phyloP scores from a whole-genome alignment of 73 alveolate species.

The Tetrahymena malaccensis region DNA sequence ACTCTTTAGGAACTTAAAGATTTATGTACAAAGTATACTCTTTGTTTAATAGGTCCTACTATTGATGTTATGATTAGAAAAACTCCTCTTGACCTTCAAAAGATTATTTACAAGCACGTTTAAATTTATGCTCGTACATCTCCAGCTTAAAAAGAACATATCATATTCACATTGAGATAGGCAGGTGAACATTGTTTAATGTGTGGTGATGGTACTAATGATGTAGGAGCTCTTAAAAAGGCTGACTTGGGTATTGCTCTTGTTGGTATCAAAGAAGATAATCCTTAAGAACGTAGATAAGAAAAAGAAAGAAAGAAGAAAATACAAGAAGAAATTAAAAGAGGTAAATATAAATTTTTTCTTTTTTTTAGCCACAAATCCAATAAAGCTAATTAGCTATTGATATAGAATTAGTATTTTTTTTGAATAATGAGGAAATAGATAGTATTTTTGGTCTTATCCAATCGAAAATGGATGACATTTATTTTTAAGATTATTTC shows the following conservation, averaged over 20 bases:
- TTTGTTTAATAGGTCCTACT: constrained; percentile 65
- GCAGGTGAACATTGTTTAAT: constrained; percentile 78
- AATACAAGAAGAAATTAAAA: not conserved
- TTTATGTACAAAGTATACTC: constrained; percentile 45
- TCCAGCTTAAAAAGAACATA: constrained; percentile 87
- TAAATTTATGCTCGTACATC: constrained; percentile 86
- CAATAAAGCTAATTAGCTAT: too few species aligned
- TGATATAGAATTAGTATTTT: too few species aligned
- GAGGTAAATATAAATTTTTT: not conserved
- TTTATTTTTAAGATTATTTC: too few species aligned
- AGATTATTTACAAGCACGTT: constrained; percentile 34
- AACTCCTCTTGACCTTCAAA: not conserved
- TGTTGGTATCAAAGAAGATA: constrained; percentile 66
- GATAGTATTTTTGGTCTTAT: too few species aligned
- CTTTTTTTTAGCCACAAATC: not conserved
- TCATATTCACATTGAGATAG: constrained; percentile 69
- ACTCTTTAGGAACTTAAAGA: constrained; percentile 40
- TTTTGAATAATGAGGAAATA: too few species aligned
- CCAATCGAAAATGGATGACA: too few species aligned
- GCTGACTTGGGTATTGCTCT: constrained; percentile 92
- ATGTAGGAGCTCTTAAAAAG: constrained; percentile 92
- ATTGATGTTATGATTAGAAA: not conserved
- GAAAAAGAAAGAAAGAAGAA: constrained; percentile 16
- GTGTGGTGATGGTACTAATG: constrained; percentile 99
- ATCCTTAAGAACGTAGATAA: constrained; percentile 57